Conservation (phyloP, 345 rosid genomes). For the Eucalyptus pauciflora region DNA sequence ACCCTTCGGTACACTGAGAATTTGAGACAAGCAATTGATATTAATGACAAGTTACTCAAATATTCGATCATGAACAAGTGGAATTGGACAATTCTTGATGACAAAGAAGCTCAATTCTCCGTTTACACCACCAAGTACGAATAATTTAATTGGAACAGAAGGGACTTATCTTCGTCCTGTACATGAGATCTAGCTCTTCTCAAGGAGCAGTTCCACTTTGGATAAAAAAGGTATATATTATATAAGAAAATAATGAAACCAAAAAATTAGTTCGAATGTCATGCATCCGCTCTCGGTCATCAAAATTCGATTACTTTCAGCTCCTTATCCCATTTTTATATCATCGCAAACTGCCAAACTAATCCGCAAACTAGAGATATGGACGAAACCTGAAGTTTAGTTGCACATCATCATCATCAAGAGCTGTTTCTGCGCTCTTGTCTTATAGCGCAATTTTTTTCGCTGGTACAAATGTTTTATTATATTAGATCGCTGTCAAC, state of each 20-base stretch:
- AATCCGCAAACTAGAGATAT: background rate
- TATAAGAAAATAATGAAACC: background rate
- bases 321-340: background rate
- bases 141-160: background rate
- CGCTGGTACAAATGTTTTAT: background rate
- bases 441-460: background rate
- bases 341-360: background rate
- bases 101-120: background rate
- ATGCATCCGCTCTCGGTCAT: background rate
- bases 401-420: background rate
- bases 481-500: background rate
- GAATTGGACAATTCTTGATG: background rate
- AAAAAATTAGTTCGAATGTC: background rate
- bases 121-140: background rate
- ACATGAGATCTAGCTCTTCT: background rate
- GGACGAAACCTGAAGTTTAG: background rate
- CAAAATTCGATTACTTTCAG: background rate
- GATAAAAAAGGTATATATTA: background rate
- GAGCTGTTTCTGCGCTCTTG: background rate
- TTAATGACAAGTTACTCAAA: background rate
- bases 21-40: background rate
- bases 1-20: background rate
- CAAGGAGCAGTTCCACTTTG: background rate
- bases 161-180: background rate
- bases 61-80: background rate